Evolutionary conservation across 2,329 filamentous ascomycete species (phyloP), one percentile per base, ranked within the genome.

Genomic region (Aspergillus cejpii): DNA sequence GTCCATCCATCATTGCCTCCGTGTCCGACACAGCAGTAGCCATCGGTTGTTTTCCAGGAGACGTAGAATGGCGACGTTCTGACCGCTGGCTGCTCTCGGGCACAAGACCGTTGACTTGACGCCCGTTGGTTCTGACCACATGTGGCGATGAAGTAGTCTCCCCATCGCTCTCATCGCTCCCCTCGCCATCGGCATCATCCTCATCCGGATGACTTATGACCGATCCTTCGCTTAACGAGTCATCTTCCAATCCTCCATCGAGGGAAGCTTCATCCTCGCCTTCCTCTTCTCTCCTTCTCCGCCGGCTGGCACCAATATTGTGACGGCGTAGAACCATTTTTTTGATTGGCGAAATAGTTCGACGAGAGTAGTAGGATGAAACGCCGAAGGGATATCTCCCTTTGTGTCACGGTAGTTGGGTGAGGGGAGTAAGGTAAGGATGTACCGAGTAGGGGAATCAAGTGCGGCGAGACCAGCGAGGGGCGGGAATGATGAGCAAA

Each of bases 141-240:
- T 56, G 52, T 44, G 53, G 53, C 38, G 56, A 51, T n/a, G 45
- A 51, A 34, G 62, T 62, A 41, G 62, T 65, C 50, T 76, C 75
- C 42, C 76, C 75, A 29, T 77, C 77, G 55, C 75, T 79, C 40
- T 72, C 68, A 57, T 80, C 77, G 57, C 75, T 79, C 51, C 74
- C 75, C 61, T 79, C 77, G n/a, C 68, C 74, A 58, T 79, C 77
- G 45, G 73, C 77, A 57, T 81, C 76, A 50, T 80, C 75, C 44
- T 77, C 76, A 41, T 80, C 78, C 37, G 70, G 69, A 49, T 80
- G 76, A 54, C 73, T 81, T 50, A 74, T 69, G 17, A 72, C 66
- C 10, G 80, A 82, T 28, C 71, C 74, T 61, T 83, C 80, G 62
- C 78, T 83, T 65, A 81, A 68, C 31, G 80, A 83, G 60, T 83